Evolutionary conservation across 1,284 basidiomycete genomes (phyloP), one percentile per base, ranked within the genome.

Genomic region (Leccinum insigne): DNA sequence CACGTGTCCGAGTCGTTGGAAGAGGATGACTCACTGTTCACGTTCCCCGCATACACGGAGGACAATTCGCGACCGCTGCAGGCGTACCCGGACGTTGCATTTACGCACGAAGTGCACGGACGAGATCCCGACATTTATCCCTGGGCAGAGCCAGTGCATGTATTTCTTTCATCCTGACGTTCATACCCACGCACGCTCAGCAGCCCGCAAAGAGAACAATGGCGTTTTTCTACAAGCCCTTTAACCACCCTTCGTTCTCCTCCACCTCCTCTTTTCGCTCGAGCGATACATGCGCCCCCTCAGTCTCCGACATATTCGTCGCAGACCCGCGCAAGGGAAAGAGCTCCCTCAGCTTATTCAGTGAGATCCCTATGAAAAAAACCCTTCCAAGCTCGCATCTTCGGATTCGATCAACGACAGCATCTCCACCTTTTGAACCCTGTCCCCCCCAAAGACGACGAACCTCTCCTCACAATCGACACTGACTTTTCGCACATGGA

Each of bases 401-500:
- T 35, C 32, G 32, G 32, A 35, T 35, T 35, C 32, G 32, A 35
- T 35, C 32, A 35, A 35, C 32, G 32, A 35, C 32, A 35, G 32
- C 32, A 35, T 35, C 32, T 35, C 32, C 32, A 35, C 32, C 32
- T 35, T 35, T 11, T 35, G 10, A 35, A 35, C 32, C 32, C 32
- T 35, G 32, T 35, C 32, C 32, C 62, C 9, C 49, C 68, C 26
- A 69, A 72, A 40, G 70, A 73, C 14, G 26, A 57, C 16, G 70
- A 66, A 18, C 61, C 58, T 16, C 40, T 68, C 13, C 65, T 76
- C 70, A 81, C 80, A 21, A 83, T 95, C 47, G 93, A 96, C 77
- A 90, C 88, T 60, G 88, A 96, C 70, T 80, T 96, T 54, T 85
- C 91, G 38, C 82, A 88, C 66, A 94, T 98, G 84, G 91, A 93